Evolutionary conservation across 768 basidiomycete genomes (phyloP).

Genomic region (Pisolithus microcarpus): DNA sequence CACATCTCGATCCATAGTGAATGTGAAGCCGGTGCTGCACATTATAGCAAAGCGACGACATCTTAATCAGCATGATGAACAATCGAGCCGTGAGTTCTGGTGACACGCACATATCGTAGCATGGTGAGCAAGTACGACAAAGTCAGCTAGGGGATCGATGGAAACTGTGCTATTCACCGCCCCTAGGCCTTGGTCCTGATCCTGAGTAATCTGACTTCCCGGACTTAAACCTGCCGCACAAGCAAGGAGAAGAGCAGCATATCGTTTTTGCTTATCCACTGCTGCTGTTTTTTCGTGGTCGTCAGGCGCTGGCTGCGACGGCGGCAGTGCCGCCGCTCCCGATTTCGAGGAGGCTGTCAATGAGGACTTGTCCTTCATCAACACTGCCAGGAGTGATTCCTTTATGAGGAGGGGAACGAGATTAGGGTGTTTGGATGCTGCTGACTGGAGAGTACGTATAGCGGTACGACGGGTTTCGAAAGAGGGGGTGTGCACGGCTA

Average conservation of each 20-base stretch:
- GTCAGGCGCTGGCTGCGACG: conserved; percentile 7
- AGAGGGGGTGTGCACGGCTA: conserved; percentile 54
- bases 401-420: conserved; percentile 47
- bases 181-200: no score
- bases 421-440: conserved; percentile 36
- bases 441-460: conserved; percentile 34
- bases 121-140: conserved; percentile 72
- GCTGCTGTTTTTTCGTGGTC: conserved; percentile 34
- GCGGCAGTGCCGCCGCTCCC: conserved; percentile 3
- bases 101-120: conserved; percentile 45
- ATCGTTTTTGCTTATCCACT: conserved; percentile 44
- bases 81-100: not conserved
- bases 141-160: conserved; percentile 44
- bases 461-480: conserved; percentile 47
- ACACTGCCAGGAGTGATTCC: conserved; percentile 47
- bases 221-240: conserved; percentile 22
- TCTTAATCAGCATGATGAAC: not conserved
- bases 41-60: no score
- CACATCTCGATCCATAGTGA: conserved; percentile 72
- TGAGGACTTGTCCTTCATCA: conserved; percentile 34
- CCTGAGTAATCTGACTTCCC: no score
- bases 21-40: conserved; percentile 13
- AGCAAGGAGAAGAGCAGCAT: conserved; percentile 48
- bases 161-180: conserved; percentile 26
- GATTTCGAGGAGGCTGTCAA: conserved; percentile 11